Percentiles rank a stretch among this genome's conserved stretches.
Conservation (phyloP, 1,284 basidiomycete genomes). For the Lignosus rhinocerotis region DNA sequence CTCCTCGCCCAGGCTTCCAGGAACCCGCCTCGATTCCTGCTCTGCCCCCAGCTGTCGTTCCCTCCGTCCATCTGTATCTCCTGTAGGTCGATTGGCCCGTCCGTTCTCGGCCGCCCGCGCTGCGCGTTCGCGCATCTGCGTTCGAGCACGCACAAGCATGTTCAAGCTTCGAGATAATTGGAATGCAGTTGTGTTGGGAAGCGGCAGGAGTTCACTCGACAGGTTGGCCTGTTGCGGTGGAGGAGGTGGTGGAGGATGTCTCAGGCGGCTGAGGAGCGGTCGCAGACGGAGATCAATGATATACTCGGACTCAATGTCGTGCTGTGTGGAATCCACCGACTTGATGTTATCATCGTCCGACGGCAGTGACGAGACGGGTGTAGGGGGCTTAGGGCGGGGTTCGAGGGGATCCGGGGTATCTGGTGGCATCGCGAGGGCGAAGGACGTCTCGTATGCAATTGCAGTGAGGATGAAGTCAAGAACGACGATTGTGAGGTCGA, state of each 20-base stretch:
- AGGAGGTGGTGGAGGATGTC: constrained; percentile 47
- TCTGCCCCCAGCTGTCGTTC: constrained; percentile 21
- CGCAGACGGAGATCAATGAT: constrained; percentile 62
- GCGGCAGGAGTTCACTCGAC: constrained; percentile 47
- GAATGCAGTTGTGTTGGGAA: constrained; percentile 61
- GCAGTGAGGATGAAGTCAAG: constrained; percentile 64
- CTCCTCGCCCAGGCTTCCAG: constrained; percentile 44
- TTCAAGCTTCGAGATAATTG: constrained; percentile 52
- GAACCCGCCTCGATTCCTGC: constrained; percentile 34
- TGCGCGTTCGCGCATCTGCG: constrained; percentile 38
- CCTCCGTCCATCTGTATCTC: constrained; percentile 5
- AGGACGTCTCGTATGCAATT: constrained; percentile 63
- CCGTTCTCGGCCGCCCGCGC: constrained; percentile 5
- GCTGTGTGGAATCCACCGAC: constrained; percentile 25
- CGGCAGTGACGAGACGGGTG: constrained; percentile 23
- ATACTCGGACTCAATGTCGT: constrained; percentile 38
- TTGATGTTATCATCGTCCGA: constrained; percentile 28
- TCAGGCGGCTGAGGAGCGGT: constrained; percentile 53
- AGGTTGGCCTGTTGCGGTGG: constrained; percentile 26
- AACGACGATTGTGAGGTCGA: constrained; percentile 66
- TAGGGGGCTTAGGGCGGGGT: constrained; percentile 27
- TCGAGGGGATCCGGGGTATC: constrained; percentile 36
- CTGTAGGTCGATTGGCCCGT: not conserved
- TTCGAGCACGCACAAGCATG: constrained; percentile 50
- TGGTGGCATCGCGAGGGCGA: constrained; percentile 34